phyloP scores from a whole-genome alignment of 345 rosid genomes.

The Rhodamnia argentea region DNA sequence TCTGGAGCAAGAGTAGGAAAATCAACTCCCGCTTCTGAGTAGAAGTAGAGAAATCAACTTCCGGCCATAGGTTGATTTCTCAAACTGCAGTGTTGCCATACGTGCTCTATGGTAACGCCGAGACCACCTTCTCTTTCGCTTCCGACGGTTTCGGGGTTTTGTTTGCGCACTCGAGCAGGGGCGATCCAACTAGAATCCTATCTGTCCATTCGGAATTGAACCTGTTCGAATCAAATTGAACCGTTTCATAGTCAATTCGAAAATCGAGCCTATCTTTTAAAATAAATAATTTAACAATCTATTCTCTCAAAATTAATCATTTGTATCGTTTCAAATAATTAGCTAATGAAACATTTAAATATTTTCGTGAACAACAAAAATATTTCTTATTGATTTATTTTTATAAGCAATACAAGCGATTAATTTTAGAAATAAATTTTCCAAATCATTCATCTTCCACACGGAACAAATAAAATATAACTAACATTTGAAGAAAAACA shows the following conservation, averaged over 20 bases:
- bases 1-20: no score
- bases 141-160: background rate
- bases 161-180: background rate
- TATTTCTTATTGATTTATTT: rapidly evolving
- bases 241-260: background rate
- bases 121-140: background rate
- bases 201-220: background rate
- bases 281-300: no score
- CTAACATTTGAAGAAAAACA: background rate
- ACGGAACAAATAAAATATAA: rapidly evolving
- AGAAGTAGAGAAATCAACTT: no score
- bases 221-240: background rate
- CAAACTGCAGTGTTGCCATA: no score
- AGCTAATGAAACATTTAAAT: background rate
- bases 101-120: background rate
- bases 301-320: no score
- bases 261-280: background rate
- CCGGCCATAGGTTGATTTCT: no score
- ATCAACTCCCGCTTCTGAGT: no score
- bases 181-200: background rate
- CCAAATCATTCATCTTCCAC: rapidly evolving
- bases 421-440: background rate
- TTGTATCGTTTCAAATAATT: rapidly evolving
- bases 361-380: background rate
- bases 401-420: rapidly evolving